Evolutionary conservation across 1,139 yeast genomes (phyloP).

Genomic region (Saccharomyces hybrid): DNA sequence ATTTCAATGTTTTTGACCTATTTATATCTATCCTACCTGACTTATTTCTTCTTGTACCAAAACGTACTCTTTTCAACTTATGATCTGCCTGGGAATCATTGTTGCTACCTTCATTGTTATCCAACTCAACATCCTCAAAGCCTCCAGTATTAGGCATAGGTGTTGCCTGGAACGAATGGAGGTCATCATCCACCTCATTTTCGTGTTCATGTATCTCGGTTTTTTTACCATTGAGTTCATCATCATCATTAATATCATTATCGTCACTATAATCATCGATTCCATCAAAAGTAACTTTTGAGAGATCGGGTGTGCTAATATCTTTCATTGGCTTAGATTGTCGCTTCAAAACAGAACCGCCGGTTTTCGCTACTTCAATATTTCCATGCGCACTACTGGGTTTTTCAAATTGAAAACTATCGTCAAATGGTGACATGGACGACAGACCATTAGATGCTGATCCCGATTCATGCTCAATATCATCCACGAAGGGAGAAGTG

Average conservation of each 20-base stretch:
- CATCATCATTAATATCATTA: conserved; percentile 8
- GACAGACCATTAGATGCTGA: conserved; percentile 9
- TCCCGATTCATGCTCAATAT: neutral
- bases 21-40: conserved; percentile 50
- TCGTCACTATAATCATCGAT: conserved; percentile 9
- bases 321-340: conserved; percentile 4
- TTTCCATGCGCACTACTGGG: conserved; percentile 4
- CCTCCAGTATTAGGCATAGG: conserved; percentile 13
- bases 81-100: neutral
- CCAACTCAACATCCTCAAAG: conserved; percentile 10
- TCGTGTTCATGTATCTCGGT: neutral
- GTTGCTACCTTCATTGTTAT: neutral
- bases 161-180: conserved; percentile 19
- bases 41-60: conserved; percentile 83
- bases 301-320: neutral
- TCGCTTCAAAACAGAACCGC: conserved; percentile 8
- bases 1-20: conserved; percentile 34
- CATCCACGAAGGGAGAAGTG: conserved; percentile 5
- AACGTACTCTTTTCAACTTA: conserved; percentile 64
- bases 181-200: conserved; percentile 9
- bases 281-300: conserved; percentile 5
- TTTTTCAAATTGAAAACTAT: conserved; percentile 22
- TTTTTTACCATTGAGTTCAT: conserved; percentile 6
- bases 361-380: conserved; percentile 5
- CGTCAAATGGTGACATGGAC: conserved; percentile 23